Evolutionary conservation across 1,284 basidiomycete genomes (phyloP), one percentile per base, ranked within the genome.

Genomic region (Paramarasmius palmivorus): DNA sequence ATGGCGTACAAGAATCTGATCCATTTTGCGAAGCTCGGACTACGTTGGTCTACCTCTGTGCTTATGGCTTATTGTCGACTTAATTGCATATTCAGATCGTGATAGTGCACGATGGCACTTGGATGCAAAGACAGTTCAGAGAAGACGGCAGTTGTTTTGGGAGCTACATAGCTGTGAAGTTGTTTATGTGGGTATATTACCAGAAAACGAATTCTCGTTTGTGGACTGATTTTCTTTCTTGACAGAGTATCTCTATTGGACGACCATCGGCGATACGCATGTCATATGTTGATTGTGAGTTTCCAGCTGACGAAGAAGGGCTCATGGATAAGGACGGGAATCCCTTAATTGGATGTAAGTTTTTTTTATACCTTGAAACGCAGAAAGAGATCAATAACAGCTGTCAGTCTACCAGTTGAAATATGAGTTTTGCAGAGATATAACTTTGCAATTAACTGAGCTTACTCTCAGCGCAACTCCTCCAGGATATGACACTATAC

Each of bases 31-130:
- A 50, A 84, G 83, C 70, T 82, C 55, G 82, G 82, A 6, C 69
- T 84, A 49, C 82, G 82, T 84, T 62, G 57, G 79, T 73, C 20
- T 15, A 32, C 23, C 19, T 36, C 45, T 19, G 26, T 34, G 50
- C 20, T 15, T 29, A 15, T n/a, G 25, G 9, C 14, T 32, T 2
- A 14, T 35, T 25, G 10, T 17, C 41, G 32, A 20, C 45, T 38
- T 44, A n/a, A 37, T 20, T 17, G 35, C 12, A 35, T 15, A 29
- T 54, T n/a, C 59, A 86, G 83, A 86, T 69, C 78, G 84, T 25
- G 83, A 86, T 59, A 78, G 79, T 56, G 75, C 81, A 19, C 71
- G 79, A 54, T 86, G 83, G 67, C 75, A 79, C 57, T 74, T 83
- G 74, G 71, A 74, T 49, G 64, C 76, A 0, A 82, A 80, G 63